phyloP scores from a whole-genome alignment of 1,139 yeast genomes.

The Cylindricascospora bacillispora region DNA sequence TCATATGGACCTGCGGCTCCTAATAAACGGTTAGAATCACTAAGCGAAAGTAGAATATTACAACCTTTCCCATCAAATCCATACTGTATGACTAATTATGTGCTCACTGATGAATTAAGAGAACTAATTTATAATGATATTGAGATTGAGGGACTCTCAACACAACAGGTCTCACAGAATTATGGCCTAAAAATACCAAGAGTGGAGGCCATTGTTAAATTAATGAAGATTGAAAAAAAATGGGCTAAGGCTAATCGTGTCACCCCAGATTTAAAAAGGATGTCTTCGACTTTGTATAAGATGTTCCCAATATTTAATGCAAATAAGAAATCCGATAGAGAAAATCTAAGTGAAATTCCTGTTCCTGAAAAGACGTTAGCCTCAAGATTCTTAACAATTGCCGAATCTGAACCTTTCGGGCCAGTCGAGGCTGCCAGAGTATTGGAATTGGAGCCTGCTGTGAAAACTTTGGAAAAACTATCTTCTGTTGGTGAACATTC shows the following conservation, averaged over 20 bases:
- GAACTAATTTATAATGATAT: slow-evolving; percentile 46
- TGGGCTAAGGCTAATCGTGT: slow-evolving; percentile 40
- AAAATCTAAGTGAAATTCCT: slow-evolving; percentile 86
- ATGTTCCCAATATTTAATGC: slow-evolving; percentile 68
- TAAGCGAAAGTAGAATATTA: slow-evolving; percentile 29
- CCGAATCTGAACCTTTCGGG: slow-evolving; percentile 95
- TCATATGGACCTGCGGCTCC: slow-evolving; percentile 10
- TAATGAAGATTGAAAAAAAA: slow-evolving; percentile 49
- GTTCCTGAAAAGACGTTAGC: slow-evolving; percentile 73
- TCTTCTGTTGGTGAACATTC: slow-evolving; percentile 43
- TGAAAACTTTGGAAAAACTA: slow-evolving; percentile 54
- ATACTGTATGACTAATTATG: slow-evolving; percentile 53
- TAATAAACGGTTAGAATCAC: slow-evolving; percentile 16
- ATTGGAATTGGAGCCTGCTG: slow-evolving; percentile 76
- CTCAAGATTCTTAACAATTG: slow-evolving; percentile 77
- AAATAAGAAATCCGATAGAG: slow-evolving; percentile 31
- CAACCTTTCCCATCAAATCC: slow-evolving; percentile 76
- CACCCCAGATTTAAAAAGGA: slow-evolving; percentile 38
- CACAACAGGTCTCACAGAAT: slow-evolving; percentile 67
- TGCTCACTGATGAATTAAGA: slow-evolving; percentile 48
- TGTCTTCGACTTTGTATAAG: slow-evolving; percentile 51
- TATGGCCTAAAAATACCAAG: slow-evolving; percentile 75
- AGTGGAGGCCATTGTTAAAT: slow-evolving; percentile 69
- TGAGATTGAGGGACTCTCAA: slow-evolving; percentile 37
- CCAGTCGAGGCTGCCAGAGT: slow-evolving; percentile 91